Percentiles rank a stretch among this genome's conserved stretches.
Evolutionary conservation across 305 asterid genomes (phyloP).

Genomic region (Caryopteris hybrid): DNA sequence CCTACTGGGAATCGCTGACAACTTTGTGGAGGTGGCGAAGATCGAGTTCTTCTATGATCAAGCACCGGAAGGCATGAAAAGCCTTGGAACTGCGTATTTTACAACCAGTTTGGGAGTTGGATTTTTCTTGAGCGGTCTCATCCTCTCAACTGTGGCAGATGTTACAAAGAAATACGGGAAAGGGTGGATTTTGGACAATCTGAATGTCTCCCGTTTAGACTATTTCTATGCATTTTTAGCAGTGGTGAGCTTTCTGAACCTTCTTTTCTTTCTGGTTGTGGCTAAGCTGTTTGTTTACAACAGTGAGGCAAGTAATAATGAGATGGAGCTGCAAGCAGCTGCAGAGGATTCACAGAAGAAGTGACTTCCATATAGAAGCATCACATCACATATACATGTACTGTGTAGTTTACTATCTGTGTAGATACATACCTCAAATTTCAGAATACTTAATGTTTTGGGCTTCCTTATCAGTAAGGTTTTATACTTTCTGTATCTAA

Average conservation of each 20-base stretch:
- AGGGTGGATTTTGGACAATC: constrained; percentile 66
- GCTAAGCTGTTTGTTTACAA: constrained; percentile 52
- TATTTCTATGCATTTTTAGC: constrained; percentile 56
- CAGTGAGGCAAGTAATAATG: constrained; percentile 17
- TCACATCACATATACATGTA: no score
- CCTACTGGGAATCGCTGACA: constrained; percentile 54
- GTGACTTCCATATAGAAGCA: no score
- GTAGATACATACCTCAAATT: no score
- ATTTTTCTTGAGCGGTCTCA: constrained; percentile 47
- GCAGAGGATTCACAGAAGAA: not conserved
- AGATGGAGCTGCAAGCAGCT: not conserved
- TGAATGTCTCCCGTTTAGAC: constrained; percentile 56
- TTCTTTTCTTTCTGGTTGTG: constrained; percentile 44
- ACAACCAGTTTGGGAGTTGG: constrained; percentile 65
- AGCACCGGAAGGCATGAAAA: constrained; percentile 71
- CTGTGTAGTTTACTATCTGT: no score
- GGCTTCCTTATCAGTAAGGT: no score
- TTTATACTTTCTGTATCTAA: no score
- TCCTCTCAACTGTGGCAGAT: constrained; percentile 54
- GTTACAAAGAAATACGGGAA: constrained; percentile 39
- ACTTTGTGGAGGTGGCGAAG: constrained; percentile 57
- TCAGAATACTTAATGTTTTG: no score
- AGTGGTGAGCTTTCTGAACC: constrained; percentile 39
- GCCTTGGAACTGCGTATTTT: constrained; percentile 69
- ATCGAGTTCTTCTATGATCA: constrained; percentile 69